A percentile compares a stretch with the other conserved stretches of the same genome.
phyloP scores from a whole-genome alignment of 345 rosid genomes.

The Acer campestre region DNA sequence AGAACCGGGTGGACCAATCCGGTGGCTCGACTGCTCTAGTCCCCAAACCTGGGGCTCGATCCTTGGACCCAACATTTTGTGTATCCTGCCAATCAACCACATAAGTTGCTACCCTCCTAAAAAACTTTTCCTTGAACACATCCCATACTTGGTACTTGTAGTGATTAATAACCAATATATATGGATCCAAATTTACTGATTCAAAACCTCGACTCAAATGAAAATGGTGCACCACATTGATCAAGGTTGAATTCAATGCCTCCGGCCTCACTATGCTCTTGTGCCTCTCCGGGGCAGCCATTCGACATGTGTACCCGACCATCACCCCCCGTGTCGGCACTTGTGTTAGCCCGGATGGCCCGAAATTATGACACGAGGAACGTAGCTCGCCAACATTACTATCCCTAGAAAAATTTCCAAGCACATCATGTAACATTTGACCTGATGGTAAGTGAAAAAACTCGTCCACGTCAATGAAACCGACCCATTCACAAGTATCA shows the following conservation, averaged over 20 bases:
- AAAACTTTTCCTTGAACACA: constrained; percentile 85
- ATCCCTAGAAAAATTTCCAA: constrained; percentile 33
- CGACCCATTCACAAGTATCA: constrained; percentile 69
- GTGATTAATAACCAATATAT: constrained; percentile 66
- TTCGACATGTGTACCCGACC: constrained; percentile 73
- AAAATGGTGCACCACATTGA: constrained; percentile 87
- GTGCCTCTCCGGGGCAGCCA: constrained; percentile 69
- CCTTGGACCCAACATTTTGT: constrained; percentile 74
- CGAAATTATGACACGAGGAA: constrained; percentile 64
- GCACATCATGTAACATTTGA: constrained; percentile 28
- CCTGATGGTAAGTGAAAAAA: constrained; percentile 59
- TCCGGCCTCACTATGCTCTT: constrained; percentile 81
- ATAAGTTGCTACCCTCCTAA: constrained; percentile 83
- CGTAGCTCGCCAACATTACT: constrained; percentile 54
- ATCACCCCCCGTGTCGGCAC: constrained; percentile 55
- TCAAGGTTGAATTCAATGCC: constrained; percentile 67
- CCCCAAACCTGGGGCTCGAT: constrained; percentile 88
- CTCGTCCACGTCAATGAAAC: constrained; percentile 85
- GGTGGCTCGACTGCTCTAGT: constrained; percentile 72
- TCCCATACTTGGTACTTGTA: constrained; percentile 94
- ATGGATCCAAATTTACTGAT: constrained; percentile 47
- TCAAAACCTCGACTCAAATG: constrained; percentile 52
- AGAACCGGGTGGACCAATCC: constrained; percentile 75
- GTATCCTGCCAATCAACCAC: constrained; percentile 88
- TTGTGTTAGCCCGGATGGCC: constrained; percentile 62